Percentiles rank a stretch among this genome's conserved stretches.
phyloP scores from a whole-genome alignment of 192 early-diverging fungal species.

The Coemansia javaensis region DNA sequence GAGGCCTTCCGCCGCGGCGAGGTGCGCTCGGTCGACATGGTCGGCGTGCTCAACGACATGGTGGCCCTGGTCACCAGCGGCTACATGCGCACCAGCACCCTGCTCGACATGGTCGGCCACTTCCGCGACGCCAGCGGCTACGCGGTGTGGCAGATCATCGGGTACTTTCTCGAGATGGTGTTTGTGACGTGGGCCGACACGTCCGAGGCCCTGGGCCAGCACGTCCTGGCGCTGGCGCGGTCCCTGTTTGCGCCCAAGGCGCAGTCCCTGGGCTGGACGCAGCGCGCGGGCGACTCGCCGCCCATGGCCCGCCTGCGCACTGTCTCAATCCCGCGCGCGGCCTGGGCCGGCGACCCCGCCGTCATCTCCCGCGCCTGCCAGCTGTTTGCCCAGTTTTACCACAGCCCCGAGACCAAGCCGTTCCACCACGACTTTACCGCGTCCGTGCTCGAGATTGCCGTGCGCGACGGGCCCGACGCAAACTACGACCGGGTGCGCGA shows the following conservation, averaged over 20 bases:
- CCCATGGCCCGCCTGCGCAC: constrained; percentile 56
- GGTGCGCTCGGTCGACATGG: constrained; percentile 68
- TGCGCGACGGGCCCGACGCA: constrained; percentile 40
- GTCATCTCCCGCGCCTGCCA: constrained; percentile 52
- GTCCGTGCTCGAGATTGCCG: constrained; percentile 58
- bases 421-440: constrained; percentile 48
- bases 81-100: constrained; percentile 62
- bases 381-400: constrained; percentile 60
- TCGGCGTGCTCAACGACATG: constrained; percentile 80
- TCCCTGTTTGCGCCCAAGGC: constrained; percentile 58
- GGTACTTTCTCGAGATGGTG: constrained; percentile 37
- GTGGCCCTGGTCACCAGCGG: constrained; percentile 76
- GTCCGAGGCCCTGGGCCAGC: constrained; percentile 42
- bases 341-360: constrained; percentile 51
- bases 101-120: constrained; percentile 71
- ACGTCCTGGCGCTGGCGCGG: constrained; percentile 43
- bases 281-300: constrained; percentile 54
- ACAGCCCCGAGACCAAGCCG: constrained; percentile 53
- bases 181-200: constrained; percentile 50
- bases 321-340: constrained; percentile 60
- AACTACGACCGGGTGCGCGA: constrained; percentile 43
- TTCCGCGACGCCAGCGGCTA: constrained; percentile 63
- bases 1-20: constrained; percentile 49
- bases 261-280: constrained; percentile 57
- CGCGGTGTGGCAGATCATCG: constrained; percentile 58